Evolutionary conservation across 164 flowering plant genomes (phyloP), one percentile per base, ranked within the genome.

Genomic region (Berberis vulgaris): DNA sequence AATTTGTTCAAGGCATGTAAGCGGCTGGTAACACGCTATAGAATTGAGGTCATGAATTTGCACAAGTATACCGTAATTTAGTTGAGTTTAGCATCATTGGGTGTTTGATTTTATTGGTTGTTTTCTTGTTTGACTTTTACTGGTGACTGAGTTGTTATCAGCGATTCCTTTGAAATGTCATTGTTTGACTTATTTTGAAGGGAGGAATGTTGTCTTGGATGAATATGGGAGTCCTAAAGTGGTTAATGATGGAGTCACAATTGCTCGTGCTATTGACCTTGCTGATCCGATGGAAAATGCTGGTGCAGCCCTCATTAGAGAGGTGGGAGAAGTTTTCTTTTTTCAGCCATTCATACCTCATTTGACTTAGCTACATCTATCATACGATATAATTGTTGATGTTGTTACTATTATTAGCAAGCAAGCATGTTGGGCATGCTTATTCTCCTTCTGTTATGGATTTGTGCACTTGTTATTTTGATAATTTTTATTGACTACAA

Each of bases 231-330:
- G 74, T 67, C 97, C 97, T 4, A 91, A 85, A 70, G 97, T 91
- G 9, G 98, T 94, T 2, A 94, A 94, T 78, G 98, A 94, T 78
- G 98, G 98, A 6, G 98, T 94, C 1, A 94, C 98, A 39, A 91
- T 94, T 76, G 98, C 98, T n/a, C 76, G 97, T n/a, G 98, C 97
- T 46, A 91, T 94, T 70, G 98, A 94, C 73, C 84, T 94, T 12
- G 76, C 91, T 43, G 90, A 94, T 83, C 73, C 97, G 5, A 91
- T 91, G 96, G 98, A 94, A 75, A 94, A 94, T 77, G 97, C 97
- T 61, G 98, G 98, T 75, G 98, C 98, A 59, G 91, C 97, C 60
- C 82, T 94, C 50, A 91, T 93, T 42, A 84, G 97, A 66, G 98
- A 92, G 98, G 98, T 89, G 59, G 39, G 80, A 5, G 6, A 8